A percentile compares a stretch with the other conserved stretches of the same genome.
Evolutionary conservation across 2,329 filamentous ascomycete species (phyloP).

Genomic region (Epichloe festucae): DNA sequence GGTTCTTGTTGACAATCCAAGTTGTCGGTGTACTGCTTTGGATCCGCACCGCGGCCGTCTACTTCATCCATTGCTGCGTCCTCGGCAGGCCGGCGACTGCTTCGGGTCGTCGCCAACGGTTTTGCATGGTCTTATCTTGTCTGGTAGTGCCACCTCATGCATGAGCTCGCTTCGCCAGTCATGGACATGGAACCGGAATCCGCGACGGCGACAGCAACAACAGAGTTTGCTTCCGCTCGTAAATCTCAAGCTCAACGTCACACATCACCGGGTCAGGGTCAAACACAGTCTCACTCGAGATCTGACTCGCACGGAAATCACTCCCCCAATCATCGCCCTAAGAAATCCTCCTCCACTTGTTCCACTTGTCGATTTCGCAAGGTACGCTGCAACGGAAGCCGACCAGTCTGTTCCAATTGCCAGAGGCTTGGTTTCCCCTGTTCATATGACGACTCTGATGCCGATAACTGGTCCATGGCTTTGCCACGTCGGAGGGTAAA

Average conservation of each 20-base stretch:
- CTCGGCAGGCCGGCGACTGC: neutral
- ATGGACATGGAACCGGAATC: constrained; percentile 4
- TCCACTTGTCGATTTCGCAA: constrained; percentile 42
- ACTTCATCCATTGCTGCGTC: neutral
- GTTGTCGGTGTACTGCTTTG: too few species aligned
- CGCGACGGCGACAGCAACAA: neutral
- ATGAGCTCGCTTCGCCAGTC: neutral
- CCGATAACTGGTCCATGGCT: constrained; percentile 28
- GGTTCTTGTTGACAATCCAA: too few species aligned
- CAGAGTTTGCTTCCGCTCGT: neutral
- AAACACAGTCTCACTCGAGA: neutral
- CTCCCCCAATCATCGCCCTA: constrained; percentile 21
- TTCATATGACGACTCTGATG: constrained; percentile 38
- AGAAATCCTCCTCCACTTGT: constrained; percentile 36
- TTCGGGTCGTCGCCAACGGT: neutral
- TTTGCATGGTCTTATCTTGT: neutral
- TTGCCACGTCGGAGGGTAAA: constrained; percentile 40
- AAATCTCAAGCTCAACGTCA: neutral
- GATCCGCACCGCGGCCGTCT: too few species aligned
- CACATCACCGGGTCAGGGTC: neutral
- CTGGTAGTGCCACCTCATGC: too few species aligned
- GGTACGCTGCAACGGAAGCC: constrained; percentile 43
- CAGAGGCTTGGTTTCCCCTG: constrained; percentile 44
- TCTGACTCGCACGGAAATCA: neutral
- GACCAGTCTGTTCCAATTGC: constrained; percentile 43